Conservation (phyloP, 441 rosid species). For the Gossypium laxum region DNA sequence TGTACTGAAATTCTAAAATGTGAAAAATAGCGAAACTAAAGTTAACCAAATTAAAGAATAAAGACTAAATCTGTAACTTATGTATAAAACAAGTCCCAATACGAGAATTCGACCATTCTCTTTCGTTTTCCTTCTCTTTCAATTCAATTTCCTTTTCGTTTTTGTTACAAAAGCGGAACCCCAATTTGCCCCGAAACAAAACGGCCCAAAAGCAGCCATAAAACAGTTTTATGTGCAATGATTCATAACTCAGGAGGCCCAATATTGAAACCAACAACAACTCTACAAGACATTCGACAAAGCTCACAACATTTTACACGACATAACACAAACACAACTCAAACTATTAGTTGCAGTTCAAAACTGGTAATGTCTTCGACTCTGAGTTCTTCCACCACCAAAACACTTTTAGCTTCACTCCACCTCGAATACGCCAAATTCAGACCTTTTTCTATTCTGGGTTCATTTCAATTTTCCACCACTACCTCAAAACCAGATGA, state of each 20-base stretch:
- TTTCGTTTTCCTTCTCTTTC: too few species aligned
- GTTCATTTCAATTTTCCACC: conserved; percentile 16
- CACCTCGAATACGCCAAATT: conserved; percentile 18
- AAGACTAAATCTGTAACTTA: too few species aligned
- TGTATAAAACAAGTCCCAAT: too few species aligned
- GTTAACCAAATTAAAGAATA: too few species aligned
- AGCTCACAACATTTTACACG: neutral
- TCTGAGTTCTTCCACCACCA: conserved; percentile 17
- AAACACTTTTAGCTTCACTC: conserved; percentile 13
- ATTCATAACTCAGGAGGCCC: neutral
- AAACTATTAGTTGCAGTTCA: neutral
- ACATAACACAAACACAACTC: neutral
- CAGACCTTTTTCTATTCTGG: conserved; percentile 20
- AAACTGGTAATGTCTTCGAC: conserved; percentile 11
- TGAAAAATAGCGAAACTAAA: too few species aligned
- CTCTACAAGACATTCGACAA: neutral
- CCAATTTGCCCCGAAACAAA: neutral
- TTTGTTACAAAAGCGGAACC: neutral
- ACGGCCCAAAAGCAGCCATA: neutral
- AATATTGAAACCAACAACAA: neutral
- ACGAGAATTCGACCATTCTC: too few species aligned
- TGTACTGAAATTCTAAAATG: too few species aligned
- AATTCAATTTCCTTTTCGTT: too few species aligned
- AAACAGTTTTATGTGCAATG: neutral
- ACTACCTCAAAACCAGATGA: conserved; percentile 19